Evolutionary conservation across 129 eudicot species (phyloP).

Genomic region (Erigeron canadensis): DNA sequence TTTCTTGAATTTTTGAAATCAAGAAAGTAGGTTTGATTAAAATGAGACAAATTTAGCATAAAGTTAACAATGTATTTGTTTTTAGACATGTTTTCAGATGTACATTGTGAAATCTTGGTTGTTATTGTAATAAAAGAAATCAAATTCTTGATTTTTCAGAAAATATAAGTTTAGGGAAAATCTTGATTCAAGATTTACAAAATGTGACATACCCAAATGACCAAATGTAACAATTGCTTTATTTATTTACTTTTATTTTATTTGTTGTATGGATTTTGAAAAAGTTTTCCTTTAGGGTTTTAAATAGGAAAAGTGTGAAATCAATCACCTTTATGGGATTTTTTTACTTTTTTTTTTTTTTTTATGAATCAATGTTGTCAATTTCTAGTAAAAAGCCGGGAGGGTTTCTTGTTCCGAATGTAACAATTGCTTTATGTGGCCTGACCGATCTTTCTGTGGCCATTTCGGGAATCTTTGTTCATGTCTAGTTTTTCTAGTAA

Average conservation of each 20-base stretch:
- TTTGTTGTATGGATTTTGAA: conserved; percentile 3
- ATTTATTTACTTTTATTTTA: background rate
- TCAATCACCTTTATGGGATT: background rate
- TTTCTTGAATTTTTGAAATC: conserved; percentile 17
- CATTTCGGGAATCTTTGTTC: too few relatives aligned
- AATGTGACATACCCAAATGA: background rate
- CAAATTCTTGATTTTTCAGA: background rate
- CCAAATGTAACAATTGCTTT: background rate
- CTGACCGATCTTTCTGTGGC: too few relatives aligned
- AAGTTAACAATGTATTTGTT: conserved; percentile 3
- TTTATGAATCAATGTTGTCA: background rate
- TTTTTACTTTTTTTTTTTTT: background rate
- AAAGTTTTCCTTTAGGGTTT: conserved; percentile 21
- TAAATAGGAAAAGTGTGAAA: background rate
- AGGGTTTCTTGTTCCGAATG: too few relatives aligned
- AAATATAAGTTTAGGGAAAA: background rate
- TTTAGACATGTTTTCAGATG: background rate
- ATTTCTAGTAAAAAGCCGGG: too few relatives aligned
- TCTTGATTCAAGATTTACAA: conserved; percentile 19
- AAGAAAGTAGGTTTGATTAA: conserved; percentile 4
- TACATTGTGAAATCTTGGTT: conserved; percentile 28
- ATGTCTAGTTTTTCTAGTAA: background rate
- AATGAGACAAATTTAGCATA: conserved; percentile 2
- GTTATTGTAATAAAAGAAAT: background rate
- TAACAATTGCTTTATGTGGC: too few relatives aligned